Evolutionary conservation across 1,139 yeast genomes (phyloP).

Genomic region (Scheffersomyces lignicola): DNA sequence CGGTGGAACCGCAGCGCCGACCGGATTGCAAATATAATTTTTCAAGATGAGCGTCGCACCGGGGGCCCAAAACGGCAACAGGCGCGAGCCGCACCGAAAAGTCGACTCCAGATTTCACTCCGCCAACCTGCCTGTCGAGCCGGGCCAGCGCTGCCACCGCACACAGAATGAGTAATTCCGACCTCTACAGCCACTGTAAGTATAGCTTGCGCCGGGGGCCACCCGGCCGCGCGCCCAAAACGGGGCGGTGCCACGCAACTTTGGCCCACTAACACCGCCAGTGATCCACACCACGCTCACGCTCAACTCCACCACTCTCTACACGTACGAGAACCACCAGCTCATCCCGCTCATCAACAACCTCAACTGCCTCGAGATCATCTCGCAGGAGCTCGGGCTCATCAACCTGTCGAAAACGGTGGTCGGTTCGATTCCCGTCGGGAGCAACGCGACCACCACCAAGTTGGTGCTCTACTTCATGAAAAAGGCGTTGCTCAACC

Average conservation of each 20-base stretch:
- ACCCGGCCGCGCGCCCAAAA: too few species aligned
- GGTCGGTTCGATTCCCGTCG: conserved; percentile 43
- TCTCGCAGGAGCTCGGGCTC: conserved; percentile 56
- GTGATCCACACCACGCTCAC: conserved; percentile 50
- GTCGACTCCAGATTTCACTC: conserved; percentile 1
- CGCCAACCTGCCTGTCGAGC: too few species aligned
- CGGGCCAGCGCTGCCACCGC: too few species aligned
- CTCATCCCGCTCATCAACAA: conserved; percentile 38
- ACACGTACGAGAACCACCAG: conserved; percentile 52
- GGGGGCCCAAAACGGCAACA: conserved; percentile 1
- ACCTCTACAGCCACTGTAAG: conserved; percentile 35
- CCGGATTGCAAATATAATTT: conserved; percentile 2
- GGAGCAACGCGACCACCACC: conserved; percentile 26
- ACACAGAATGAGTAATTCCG: conserved; percentile 20
- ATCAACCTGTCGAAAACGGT: conserved; percentile 50
- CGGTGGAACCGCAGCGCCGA: neutral
- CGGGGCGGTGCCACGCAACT: neutral
- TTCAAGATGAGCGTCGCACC: conserved; percentile 2
- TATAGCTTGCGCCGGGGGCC: too few species aligned
- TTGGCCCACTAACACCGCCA: conserved; percentile 16
- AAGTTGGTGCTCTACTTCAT: conserved; percentile 47
- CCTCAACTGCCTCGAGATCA: conserved; percentile 52
- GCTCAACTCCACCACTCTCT: conserved; percentile 54
- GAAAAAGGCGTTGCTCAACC: conserved; percentile 42
- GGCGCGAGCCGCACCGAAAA: too few species aligned